phyloP scores from a whole-genome alignment of 2,329 filamentous ascomycete species.

The Colletotrichum falcatum region DNA sequence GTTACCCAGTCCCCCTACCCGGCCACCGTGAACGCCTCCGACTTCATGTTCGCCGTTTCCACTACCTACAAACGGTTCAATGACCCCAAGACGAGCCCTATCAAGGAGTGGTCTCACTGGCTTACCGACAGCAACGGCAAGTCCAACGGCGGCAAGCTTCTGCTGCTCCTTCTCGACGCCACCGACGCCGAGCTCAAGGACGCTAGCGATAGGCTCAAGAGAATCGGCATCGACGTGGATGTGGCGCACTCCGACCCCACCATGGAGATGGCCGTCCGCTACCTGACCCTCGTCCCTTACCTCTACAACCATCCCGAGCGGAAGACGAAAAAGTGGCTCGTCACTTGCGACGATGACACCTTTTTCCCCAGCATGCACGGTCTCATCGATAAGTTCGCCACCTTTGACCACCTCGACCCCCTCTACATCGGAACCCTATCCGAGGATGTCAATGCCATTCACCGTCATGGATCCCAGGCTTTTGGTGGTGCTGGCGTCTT shows the following conservation, averaged over 20 bases:
- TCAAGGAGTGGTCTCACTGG: conserved; percentile 72
- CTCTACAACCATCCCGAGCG: conserved; percentile 65
- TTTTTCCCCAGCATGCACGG: conserved; percentile 71
- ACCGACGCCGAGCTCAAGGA: conserved; percentile 63
- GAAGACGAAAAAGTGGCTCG: conserved; percentile 67
- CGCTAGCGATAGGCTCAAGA: conserved; percentile 59
- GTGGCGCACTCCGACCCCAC: conserved; percentile 66
- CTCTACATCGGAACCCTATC: conserved; percentile 73
- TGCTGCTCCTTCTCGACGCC: conserved; percentile 66
- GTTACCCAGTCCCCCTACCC: conserved; percentile 65
- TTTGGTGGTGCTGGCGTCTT: conserved; percentile 75
- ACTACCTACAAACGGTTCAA: conserved; percentile 68
- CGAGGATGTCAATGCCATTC: conserved; percentile 70
- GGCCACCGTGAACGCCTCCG: conserved; percentile 63
- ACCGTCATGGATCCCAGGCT: conserved; percentile 71
- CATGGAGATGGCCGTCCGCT: conserved; percentile 69
- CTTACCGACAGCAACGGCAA: conserved; percentile 66
- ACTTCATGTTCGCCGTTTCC: conserved; percentile 70
- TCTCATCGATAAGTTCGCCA: conserved; percentile 62
- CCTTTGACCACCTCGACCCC: conserved; percentile 63
- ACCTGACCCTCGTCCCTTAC: conserved; percentile 66
- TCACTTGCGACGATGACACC: conserved; percentile 74
- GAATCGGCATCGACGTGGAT: conserved; percentile 67
- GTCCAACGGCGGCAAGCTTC: conserved; percentile 68
- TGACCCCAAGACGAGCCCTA: conserved; percentile 62